These are phyloP conservation scores for Aureobasidium sp. DNA, from an alignment of 2,329 filamentous ascomycete species.

Conservation along the genomic window DNA sequence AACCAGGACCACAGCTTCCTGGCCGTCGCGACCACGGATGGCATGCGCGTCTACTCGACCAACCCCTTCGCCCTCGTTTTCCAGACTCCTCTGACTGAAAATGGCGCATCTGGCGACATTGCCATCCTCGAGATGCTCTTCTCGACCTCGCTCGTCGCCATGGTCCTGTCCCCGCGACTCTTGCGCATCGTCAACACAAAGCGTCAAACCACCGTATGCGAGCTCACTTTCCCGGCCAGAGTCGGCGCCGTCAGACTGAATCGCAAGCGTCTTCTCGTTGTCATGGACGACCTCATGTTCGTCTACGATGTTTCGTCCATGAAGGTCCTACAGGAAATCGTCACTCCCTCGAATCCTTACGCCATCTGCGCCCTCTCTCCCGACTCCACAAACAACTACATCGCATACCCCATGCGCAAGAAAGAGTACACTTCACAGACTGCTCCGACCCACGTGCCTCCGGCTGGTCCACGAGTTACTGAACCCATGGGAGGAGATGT, in stretches of 20 bases:
- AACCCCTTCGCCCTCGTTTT: slow-evolving; percentile 94
- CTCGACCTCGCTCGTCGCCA: slow-evolving; percentile 89
- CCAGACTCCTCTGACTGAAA: slow-evolving; percentile 66
- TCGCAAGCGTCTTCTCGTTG: slow-evolving; percentile 84
- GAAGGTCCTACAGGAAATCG: slow-evolving; percentile 86
- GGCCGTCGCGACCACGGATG: slow-evolving; percentile 91
- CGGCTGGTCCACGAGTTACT: slow-evolving; percentile 67
- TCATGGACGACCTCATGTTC: slow-evolving; percentile 94
- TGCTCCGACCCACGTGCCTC: slow-evolving; percentile 66
- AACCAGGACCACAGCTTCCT: slow-evolving; percentile 98
- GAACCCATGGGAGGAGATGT: slow-evolving; percentile 81
- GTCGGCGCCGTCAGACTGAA: slow-evolving; percentile 92
- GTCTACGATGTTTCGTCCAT: slow-evolving; percentile 99
- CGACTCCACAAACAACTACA: slow-evolving; percentile 90
- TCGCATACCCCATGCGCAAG: slow-evolving; percentile 83
- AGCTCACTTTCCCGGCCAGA: slow-evolving; percentile 95
- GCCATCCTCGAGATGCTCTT: slow-evolving; percentile 98
- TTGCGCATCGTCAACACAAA: slow-evolving; percentile 97
- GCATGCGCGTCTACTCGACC: slow-evolving; percentile 93
- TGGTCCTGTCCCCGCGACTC: slow-evolving; percentile 85
- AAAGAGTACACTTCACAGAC: slow-evolving; percentile 41
- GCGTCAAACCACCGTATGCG: slow-evolving; percentile 83
- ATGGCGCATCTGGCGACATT: slow-evolving; percentile 60
- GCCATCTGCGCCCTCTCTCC: slow-evolving; percentile 79
- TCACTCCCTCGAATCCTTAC: slow-evolving; percentile 86